Percentiles rank a stretch among this genome's conserved stretches.
Evolutionary conservation across 768 basidiomycete species (phyloP).

Genomic region (Tulasnella calospora): DNA sequence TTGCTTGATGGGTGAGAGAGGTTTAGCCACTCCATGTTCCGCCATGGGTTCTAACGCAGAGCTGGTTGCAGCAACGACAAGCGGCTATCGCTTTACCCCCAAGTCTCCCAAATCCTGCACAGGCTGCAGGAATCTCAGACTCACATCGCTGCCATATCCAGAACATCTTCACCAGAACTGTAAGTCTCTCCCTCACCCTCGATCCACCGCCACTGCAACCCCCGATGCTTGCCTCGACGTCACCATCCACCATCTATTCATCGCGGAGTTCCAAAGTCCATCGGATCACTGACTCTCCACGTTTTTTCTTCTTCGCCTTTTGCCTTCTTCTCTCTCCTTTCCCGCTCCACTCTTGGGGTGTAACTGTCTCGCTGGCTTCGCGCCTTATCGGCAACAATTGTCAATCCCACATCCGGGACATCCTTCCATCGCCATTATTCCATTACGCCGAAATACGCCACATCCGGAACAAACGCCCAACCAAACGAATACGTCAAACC

Average conservation of each 20-base stretch:
- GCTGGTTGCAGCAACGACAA: conserved; percentile 45
- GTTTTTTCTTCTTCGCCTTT: not conserved
- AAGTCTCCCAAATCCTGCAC: conserved; percentile 70
- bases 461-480: not conserved
- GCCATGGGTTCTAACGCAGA: too few relatives aligned
- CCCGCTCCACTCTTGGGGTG: not conserved
- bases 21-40: conserved; percentile 34
- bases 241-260: not conserved
- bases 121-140: conserved; percentile 45
- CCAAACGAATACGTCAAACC: not conserved
- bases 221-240: not conserved
- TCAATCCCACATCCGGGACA: too few relatives aligned
- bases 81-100: conserved; percentile 63
- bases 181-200: conserved; percentile 39
- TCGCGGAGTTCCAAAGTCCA: not conserved
- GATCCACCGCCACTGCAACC: not conserved
- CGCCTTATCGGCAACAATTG: not conserved
- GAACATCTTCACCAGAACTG: conserved; percentile 66
- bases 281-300: not conserved
- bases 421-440: too few relatives aligned
- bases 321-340: not conserved
- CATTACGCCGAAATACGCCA: not conserved
- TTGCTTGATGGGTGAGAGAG: conserved; percentile 33
- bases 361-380: not conserved
- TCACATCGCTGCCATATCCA: conserved; percentile 62